These are phyloP conservation scores for Cryptococcus amylolentus DNA, from an alignment of 1,284 basidiomycete species.

Conservation along the genomic window DNA sequence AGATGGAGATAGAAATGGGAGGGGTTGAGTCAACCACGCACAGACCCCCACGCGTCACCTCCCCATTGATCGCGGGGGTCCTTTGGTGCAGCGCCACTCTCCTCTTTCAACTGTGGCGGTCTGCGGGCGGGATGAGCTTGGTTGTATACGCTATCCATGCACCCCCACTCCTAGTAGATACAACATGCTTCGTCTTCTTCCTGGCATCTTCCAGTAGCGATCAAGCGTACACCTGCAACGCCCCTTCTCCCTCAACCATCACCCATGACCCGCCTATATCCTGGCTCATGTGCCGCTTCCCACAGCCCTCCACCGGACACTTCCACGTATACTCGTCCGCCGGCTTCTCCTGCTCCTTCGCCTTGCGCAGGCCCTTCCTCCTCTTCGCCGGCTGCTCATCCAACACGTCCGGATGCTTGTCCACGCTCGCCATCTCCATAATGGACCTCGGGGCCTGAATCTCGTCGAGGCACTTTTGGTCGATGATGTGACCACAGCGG, in stretches of 20 bases:
- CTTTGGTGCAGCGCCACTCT: too few species aligned
- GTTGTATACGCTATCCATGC: too few species aligned
- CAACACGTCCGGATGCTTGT: constrained; percentile 9
- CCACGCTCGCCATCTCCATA: constrained; percentile 9
- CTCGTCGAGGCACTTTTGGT: constrained; percentile 40
- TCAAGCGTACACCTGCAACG: constrained; percentile 33
- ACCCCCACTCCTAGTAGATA: too few species aligned
- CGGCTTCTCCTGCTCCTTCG: constrained; percentile 7
- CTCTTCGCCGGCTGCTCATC: constrained; percentile 3
- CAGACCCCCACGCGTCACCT: too few species aligned
- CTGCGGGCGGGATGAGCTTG: too few species aligned
- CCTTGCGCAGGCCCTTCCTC: constrained; percentile 6
- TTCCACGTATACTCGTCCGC: constrained; percentile 28
- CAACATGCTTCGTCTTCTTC: too few species aligned
- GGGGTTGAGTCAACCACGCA: too few species aligned
- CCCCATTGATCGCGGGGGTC: too few species aligned
- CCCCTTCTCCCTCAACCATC: constrained; percentile 31
- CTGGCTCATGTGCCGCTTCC: constrained; percentile 23
- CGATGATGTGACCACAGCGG: constrained; percentile 48
- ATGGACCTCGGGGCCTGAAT: constrained; percentile 18
- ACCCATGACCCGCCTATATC: constrained; percentile 28
- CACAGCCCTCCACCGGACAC: constrained; percentile 38
- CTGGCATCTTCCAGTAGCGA: too few species aligned
- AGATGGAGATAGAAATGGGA: not conserved
- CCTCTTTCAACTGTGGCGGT: too few species aligned